Conservation (phyloP, 2,329 filamentous ascomycete genomes). For the Hysterium pulicare region DNA sequence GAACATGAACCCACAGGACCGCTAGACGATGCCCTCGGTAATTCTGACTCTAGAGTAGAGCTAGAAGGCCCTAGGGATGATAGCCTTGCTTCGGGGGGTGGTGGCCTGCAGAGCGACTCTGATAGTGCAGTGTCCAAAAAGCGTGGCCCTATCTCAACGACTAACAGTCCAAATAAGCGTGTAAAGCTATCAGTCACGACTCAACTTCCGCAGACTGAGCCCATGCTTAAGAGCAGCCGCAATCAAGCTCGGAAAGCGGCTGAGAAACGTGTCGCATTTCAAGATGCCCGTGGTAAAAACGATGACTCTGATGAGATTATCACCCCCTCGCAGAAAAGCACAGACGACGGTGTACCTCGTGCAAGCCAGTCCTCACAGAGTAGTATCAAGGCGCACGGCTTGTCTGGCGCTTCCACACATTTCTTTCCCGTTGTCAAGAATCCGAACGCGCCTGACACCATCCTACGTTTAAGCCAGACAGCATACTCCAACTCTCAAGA, state of each 20-base stretch:
- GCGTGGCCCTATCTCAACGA: not conserved
- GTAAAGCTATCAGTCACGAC: not conserved
- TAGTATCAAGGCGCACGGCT: slow-evolving; percentile 36
- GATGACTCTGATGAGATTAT: slow-evolving; percentile 2
- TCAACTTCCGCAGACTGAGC: too few relatives aligned
- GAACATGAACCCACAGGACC: not conserved
- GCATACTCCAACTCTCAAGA: slow-evolving; percentile 49
- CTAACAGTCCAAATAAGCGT: not conserved
- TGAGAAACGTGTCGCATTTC: slow-evolving; percentile 6
- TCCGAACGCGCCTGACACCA: slow-evolving; percentile 61
- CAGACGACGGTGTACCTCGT: slow-evolving; percentile 10
- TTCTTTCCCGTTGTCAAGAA: slow-evolving; percentile 77
- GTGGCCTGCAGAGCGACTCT: not conserved
- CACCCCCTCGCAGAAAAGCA: slow-evolving; percentile 3
- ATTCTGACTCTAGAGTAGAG: not conserved
- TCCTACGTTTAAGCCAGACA: slow-evolving; percentile 65
- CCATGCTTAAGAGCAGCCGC: slow-evolving; percentile 1
- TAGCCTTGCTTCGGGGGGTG: too few relatives aligned
- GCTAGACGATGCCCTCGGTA: not conserved
- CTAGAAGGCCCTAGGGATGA: too few relatives aligned
- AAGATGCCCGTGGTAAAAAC: slow-evolving; percentile 13
- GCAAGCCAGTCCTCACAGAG: slow-evolving; percentile 37
- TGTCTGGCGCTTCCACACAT: slow-evolving; percentile 46
- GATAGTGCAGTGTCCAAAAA: not conserved
- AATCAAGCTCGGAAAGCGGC: not conserved